A percentile compares a stretch with the other conserved stretches of the same genome.
Evolutionary conservation across 345 rosid species (phyloP).

Genomic region (Eutrema japonicum): DNA sequence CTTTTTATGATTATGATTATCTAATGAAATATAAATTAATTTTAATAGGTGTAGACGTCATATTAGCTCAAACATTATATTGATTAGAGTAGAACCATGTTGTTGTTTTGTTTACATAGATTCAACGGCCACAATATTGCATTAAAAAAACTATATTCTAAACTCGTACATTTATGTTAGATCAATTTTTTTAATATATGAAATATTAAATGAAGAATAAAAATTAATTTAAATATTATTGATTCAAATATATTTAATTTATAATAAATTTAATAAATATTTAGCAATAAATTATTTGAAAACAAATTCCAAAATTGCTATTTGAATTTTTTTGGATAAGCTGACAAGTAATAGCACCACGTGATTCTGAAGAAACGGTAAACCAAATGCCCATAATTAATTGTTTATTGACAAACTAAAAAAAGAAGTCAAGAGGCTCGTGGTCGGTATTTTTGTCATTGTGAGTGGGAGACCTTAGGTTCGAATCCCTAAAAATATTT

Average conservation of each 20-base stretch:
- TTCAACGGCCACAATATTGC: conserved; percentile 5
- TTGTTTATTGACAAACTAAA: neutral
- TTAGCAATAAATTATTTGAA: too few species aligned
- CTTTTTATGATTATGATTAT: neutral
- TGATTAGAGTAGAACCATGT: neutral
- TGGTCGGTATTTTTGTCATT: too few species aligned
- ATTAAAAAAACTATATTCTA: too few species aligned
- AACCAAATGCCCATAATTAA: conserved; percentile 1
- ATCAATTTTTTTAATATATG: too few species aligned
- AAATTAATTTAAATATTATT: too few species aligned
- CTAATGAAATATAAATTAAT: neutral
- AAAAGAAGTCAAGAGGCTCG: too few species aligned
- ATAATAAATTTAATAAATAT: too few species aligned
- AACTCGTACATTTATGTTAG: too few species aligned
- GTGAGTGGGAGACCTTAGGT: too few species aligned
- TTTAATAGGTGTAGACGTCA: conserved; percentile 4
- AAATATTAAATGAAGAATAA: too few species aligned
- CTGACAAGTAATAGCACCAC: conserved; percentile 5
- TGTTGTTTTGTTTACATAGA: neutral
- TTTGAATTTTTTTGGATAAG: neutral
- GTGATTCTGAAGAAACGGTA: conserved; percentile 10
- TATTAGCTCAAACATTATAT: conserved; percentile 1
- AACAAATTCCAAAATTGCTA: too few species aligned
- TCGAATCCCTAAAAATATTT: fast-evolving
- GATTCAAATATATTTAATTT: too few species aligned